A percentile compares a stretch with the other conserved stretches of the same genome.
Evolutionary conservation across 2,329 filamentous ascomycete genomes (phyloP).

Genomic region (Pseudocercospora eumusae): DNA sequence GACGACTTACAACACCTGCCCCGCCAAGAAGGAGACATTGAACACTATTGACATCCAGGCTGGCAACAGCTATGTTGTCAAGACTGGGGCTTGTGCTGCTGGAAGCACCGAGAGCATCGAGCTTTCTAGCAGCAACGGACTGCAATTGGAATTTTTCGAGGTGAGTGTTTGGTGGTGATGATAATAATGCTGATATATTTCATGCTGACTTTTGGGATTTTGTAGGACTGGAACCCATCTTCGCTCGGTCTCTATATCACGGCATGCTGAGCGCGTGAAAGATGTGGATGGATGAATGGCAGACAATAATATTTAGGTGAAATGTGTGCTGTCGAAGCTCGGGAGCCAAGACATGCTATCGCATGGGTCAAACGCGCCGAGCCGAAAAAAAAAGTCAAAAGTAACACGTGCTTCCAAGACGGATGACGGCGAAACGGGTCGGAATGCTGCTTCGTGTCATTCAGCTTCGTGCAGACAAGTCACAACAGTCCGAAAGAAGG

Average conservation of each 20-base stretch:
- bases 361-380: too few species aligned
- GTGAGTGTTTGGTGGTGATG: neutral
- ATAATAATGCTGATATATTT: neutral
- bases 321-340: neutral
- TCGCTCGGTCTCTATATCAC: conserved; percentile 19
- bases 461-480: conserved; percentile 6
- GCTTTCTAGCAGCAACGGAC: conserved; percentile 24
- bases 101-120: conserved; percentile 31
- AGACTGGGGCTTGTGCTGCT: conserved; percentile 32
- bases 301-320: neutral
- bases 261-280: conserved; percentile 11
- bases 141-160: conserved; percentile 34
- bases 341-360: too few species aligned
- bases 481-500: neutral
- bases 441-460: neutral
- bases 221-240: conserved; percentile 9
- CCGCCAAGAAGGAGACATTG: conserved; percentile 18
- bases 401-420: neutral
- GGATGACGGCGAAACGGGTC: neutral
- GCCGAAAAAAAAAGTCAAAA: conserved; percentile 4
- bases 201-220: neutral
- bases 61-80: conserved; percentile 36
- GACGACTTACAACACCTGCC: conserved; percentile 44
- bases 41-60: conserved; percentile 24
- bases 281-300: neutral